phyloP scores from a whole-genome alignment of 192 early-diverging fungal species.

The Coemansia javaensis region DNA sequence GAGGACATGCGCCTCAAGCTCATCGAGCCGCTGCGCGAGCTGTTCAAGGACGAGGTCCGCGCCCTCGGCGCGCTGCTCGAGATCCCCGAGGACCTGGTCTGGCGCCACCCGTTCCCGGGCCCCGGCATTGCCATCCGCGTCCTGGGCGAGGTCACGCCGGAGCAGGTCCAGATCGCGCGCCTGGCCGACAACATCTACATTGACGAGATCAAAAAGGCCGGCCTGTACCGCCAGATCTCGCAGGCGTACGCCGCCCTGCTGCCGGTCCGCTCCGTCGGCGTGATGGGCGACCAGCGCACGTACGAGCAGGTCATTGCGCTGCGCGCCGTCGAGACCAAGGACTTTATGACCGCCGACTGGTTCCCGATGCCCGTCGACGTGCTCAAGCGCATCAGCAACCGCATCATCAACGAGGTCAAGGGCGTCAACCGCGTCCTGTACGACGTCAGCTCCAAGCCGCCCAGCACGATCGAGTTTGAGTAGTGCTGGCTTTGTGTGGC shows the following conservation, averaged over 20 bases:
- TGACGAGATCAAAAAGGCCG: slow-evolving; percentile 97
- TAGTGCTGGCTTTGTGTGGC: no score
- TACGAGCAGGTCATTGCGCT: slow-evolving; percentile 99
- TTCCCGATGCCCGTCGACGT: slow-evolving; percentile 84
- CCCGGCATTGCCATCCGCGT: slow-evolving; percentile 98
- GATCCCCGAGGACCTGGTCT: slow-evolving; percentile 91
- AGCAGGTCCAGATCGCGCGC: slow-evolving; percentile 93
- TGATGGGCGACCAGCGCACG: slow-evolving; percentile 98
- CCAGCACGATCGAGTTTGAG: slow-evolving; percentile 98
- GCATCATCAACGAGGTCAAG: slow-evolving; percentile 98
- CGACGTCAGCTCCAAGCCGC: slow-evolving; percentile 96
- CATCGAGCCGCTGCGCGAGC: slow-evolving; percentile 95
- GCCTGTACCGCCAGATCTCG: slow-evolving; percentile 93
- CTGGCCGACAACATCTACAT: slow-evolving; percentile 97
- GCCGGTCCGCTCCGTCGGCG: slow-evolving; percentile 93
- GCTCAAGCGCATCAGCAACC: slow-evolving; percentile 86
- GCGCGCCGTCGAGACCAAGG: slow-evolving; percentile 90
- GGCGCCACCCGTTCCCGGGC: slow-evolving; percentile 99
- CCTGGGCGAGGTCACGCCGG: slow-evolving; percentile 88
- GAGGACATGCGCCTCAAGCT: slow-evolving; percentile 97
- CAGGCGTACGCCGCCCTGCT: slow-evolving; percentile 97
- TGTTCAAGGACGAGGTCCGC: slow-evolving; percentile 99
- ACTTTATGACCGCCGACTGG: slow-evolving; percentile 99
- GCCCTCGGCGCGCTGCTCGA: slow-evolving; percentile 86
- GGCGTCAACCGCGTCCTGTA: slow-evolving; percentile 98